Percentiles rank a stretch among this genome's conserved stretches.
Evolutionary conservation across 2,329 filamentous ascomycete genomes (phyloP).

Genomic region (Elsinoe ampelina): DNA sequence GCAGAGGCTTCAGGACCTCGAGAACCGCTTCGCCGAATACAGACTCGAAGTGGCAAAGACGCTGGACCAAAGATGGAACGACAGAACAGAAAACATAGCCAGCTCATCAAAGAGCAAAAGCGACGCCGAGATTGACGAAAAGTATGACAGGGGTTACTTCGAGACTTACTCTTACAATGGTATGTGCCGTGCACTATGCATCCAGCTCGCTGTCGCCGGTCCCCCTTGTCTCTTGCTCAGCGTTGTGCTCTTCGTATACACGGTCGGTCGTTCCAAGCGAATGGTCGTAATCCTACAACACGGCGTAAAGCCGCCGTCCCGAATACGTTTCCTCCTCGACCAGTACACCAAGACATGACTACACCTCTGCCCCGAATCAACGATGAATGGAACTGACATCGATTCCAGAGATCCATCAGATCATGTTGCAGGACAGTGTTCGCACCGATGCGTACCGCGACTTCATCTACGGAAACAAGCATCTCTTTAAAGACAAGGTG

Average conservation of each 20-base stretch:
- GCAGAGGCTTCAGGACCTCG: conserved; percentile 18
- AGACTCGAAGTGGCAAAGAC: conserved; percentile 20
- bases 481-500: conserved; percentile 74
- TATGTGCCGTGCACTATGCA: neutral
- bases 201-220: neutral
- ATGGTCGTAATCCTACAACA: too few relatives aligned
- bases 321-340: too few relatives aligned
- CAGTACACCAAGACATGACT: neutral
- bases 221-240: neutral
- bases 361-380: too few relatives aligned
- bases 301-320: too few relatives aligned
- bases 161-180: conserved; percentile 22
- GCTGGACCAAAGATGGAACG: conserved; percentile 22
- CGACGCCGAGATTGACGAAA: conserved; percentile 17
- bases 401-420: conserved; percentile 74
- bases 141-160: conserved; percentile 21
- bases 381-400: neutral
- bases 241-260: neutral
- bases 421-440: conserved; percentile 84
- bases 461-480: conserved; percentile 87
- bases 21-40: conserved; percentile 20
- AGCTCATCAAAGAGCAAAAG: conserved; percentile 1
- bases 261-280: neutral
- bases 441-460: conserved; percentile 89
- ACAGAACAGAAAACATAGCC: conserved; percentile 6